Evolutionary conservation across 257 asterid species (phyloP).

Genomic region (Plantago major): DNA sequence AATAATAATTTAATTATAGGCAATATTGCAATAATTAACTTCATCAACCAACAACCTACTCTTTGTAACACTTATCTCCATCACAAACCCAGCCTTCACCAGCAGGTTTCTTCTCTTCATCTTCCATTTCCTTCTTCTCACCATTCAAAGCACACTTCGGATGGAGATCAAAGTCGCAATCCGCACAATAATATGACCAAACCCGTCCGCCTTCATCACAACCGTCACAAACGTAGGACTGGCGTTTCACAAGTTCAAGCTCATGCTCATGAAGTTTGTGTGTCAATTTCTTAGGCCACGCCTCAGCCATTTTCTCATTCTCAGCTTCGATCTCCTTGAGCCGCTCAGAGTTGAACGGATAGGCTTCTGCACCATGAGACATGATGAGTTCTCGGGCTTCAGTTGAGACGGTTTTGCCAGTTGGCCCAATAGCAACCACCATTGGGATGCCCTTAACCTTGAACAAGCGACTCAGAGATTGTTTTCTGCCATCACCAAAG

Average conservation of each 20-base stretch:
- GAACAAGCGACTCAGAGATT: slow-evolving; percentile 39
- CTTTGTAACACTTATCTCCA: slow-evolving; percentile 39
- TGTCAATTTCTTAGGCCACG: slow-evolving; percentile 61
- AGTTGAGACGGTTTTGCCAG: slow-evolving; percentile 62
- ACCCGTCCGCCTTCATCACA: slow-evolving; percentile 47
- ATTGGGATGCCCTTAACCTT: slow-evolving; percentile 75
- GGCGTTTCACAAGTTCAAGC: slow-evolving; percentile 46
- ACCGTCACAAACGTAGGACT: slow-evolving; percentile 48
- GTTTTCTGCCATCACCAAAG: slow-evolving; percentile 51
- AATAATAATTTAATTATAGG: background rate
- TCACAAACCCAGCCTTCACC: slow-evolving; percentile 48
- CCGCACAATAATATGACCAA: slow-evolving; percentile 62
- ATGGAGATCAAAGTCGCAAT: slow-evolving; percentile 72
- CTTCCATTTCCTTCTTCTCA: slow-evolving; percentile 9
- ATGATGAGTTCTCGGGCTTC: slow-evolving; percentile 48
- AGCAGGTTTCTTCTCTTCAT: background rate
- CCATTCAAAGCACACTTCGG: slow-evolving; percentile 51
- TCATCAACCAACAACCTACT: slow-evolving; percentile 8
- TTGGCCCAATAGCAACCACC: slow-evolving; percentile 65
- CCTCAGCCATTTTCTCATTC: slow-evolving; percentile 58
- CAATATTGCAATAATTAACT: background rate
- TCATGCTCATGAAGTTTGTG: slow-evolving; percentile 50
- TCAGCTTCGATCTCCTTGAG: slow-evolving; percentile 58
- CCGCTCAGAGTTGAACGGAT: slow-evolving; percentile 70
- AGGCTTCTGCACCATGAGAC: slow-evolving; percentile 61